Conservation (phyloP, 2,329 filamentous ascomycete species). For the Verruconis gallopava region DNA sequence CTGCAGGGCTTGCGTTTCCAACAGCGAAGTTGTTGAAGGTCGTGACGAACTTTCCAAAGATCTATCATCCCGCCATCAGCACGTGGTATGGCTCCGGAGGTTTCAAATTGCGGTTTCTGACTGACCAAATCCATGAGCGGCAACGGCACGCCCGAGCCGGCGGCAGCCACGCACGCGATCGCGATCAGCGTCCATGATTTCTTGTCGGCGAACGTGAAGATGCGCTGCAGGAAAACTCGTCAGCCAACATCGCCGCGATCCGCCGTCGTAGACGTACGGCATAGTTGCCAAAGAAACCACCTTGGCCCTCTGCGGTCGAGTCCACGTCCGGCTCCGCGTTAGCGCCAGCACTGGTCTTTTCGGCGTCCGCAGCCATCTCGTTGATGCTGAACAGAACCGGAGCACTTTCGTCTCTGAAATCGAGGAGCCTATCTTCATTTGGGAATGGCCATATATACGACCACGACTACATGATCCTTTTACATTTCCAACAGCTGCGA, state of each 20-base stretch:
- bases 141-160: conserved; percentile 32
- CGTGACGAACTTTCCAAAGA: too few species aligned
- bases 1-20: conserved; percentile 19
- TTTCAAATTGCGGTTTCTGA: too few species aligned
- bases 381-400: too few species aligned
- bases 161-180: conserved; percentile 21
- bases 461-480: too few species aligned
- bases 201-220: conserved; percentile 21
- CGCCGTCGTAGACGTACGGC: too few species aligned
- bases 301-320: background rate
- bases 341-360: background rate
- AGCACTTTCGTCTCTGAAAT: too few species aligned
- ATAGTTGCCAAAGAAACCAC: background rate
- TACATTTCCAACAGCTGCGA: too few species aligned
- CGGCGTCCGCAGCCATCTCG: background rate
- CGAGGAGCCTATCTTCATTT: too few species aligned
- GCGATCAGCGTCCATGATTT: conserved; percentile 18
- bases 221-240: conserved; percentile 14
- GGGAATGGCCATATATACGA: too few species aligned
- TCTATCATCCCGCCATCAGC: too few species aligned
- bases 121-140: conserved; percentile 38
- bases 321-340: background rate
- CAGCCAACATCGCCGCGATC: too few species aligned
- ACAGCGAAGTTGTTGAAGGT: conserved; percentile 32
- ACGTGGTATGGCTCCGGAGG: too few species aligned